Evolutionary conservation across 1,284 basidiomycete species (phyloP), one percentile per base, ranked within the genome.

Genomic region (Puccinia horiana): DNA sequence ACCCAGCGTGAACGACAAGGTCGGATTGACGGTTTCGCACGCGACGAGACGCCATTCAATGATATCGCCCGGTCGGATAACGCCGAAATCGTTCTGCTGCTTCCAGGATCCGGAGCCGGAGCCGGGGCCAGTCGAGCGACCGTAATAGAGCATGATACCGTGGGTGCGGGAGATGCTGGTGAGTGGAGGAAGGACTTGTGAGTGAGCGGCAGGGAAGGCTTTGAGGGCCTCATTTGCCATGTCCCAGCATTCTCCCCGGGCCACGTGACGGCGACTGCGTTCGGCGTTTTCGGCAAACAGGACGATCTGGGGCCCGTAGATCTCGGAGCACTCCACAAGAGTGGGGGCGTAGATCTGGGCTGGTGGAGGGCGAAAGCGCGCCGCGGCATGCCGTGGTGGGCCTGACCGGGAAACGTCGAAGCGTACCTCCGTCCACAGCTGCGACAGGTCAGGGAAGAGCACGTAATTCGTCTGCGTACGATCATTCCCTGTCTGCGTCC

Each of bases 201-300:
- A 86, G 18, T 89, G 88, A 42, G 89, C 85, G 83, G 89, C 88
- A 85, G 84, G 37, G 11, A 89, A 88, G 67, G 88, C 88, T 83
- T 89, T 88, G 78, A 91, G 86, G 42, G 88, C 90, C 85, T 90
- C 89, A 83, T 87, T 86, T 20, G 90, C 90, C 49, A 91, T 85
- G 86, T 91, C 90, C 90, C 90, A 91, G 85, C 90, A 91, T 84
- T 90, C 90, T 35, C 90, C 90, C 12, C 89, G 87, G 20, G 87
- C 90, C 82, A 90, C 89, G 76, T 88, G 89, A 82, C 87, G 84
- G 2, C 89, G 88, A 0, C 88, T 86, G 0, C 86, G 88, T 65
- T 88, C 87, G 84, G 88, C 90, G 63, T 87, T 85, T 85, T 90
- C 88, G 35, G 89, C 90, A 84, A 89, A 91, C 20, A 85, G 85